Evolutionary conservation across 805 yeast genomes (phyloP).

Genomic region (Nakazawaea laoshanensis): DNA sequence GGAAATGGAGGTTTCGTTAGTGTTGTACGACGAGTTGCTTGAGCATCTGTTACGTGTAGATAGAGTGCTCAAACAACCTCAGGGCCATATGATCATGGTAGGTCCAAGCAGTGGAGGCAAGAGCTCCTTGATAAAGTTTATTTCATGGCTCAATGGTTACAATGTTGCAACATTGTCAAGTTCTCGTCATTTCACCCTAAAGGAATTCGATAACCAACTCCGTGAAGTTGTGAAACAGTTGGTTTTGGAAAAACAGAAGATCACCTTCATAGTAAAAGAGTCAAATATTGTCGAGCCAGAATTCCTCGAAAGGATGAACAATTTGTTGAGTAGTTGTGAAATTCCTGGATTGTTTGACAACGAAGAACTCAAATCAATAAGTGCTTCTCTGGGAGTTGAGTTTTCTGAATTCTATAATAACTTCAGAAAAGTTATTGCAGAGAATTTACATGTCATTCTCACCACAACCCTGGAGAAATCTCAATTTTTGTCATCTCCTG

Average conservation of each 20-base stretch:
- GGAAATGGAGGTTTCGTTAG: constrained; percentile 50
- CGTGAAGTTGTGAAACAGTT: constrained; percentile 41
- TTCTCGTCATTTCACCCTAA: constrained; percentile 40
- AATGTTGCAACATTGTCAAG: constrained; percentile 51
- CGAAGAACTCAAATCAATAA: constrained; percentile 49
- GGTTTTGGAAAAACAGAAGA: constrained; percentile 47
- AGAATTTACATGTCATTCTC: constrained; percentile 76
- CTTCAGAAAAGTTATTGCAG: constrained; percentile 56
- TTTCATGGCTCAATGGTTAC: constrained; percentile 86
- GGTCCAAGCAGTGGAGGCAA: constrained; percentile 84
- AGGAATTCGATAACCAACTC: constrained; percentile 61
- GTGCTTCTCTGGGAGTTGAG: constrained; percentile 51
- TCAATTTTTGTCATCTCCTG: constrained; percentile 69
- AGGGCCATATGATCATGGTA: constrained; percentile 82
- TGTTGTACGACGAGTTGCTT: constrained; percentile 60
- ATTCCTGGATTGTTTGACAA: constrained; percentile 83
- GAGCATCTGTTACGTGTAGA: constrained; percentile 76
- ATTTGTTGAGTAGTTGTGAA: constrained; percentile 88
- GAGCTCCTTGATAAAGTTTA: constrained; percentile 68
- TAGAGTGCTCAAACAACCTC: constrained; percentile 73
- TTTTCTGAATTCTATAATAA: constrained; percentile 66
- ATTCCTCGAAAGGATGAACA: constrained; percentile 86
- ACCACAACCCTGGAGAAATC: constrained; percentile 41
- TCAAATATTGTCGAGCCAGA: constrained; percentile 67
- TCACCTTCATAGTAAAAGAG: constrained; percentile 76